A percentile compares a stretch with the other conserved stretches of the same genome.
These are phyloP conservation scores for Closterium sp. DNA, from an alignment of 139 green algal genomes.

Conservation along the genomic window DNA sequence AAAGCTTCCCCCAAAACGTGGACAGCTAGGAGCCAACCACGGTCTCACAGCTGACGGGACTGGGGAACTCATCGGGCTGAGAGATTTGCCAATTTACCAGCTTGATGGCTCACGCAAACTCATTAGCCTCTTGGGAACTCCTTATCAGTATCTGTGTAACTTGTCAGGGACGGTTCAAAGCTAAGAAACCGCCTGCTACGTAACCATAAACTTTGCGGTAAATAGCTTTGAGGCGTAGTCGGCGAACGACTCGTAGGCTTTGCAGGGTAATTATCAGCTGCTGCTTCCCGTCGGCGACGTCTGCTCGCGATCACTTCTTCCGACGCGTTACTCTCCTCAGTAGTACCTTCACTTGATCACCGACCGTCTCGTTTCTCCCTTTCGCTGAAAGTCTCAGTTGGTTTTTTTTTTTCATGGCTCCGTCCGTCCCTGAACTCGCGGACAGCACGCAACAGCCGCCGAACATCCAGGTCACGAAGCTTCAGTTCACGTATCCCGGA, in stretches of 20 bases:
- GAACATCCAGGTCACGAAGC: slow-evolving; percentile 38
- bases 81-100: neutral
- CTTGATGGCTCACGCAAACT: too few species aligned
- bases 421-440: neutral
- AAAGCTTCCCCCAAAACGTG: neutral
- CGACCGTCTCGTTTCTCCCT: neutral
- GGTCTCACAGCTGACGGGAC: neutral
- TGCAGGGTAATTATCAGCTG: too few species aligned
- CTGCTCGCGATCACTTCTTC: neutral
- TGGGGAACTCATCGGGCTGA: neutral
- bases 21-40: neutral
- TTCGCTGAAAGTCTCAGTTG: too few species aligned
- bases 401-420: too few species aligned
- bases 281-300: too few species aligned
- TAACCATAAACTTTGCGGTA: too few species aligned
- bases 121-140: too few species aligned
- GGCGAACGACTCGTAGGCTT: neutral
- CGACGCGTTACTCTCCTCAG: neutral
- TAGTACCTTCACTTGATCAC: neutral
- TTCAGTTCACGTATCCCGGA: slow-evolving; percentile 57
- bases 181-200: too few species aligned
- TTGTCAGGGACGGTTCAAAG: too few species aligned
- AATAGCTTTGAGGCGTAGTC: neutral
- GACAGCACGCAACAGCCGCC: neutral
- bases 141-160: too few species aligned